phyloP scores from a whole-genome alignment of 208 protist genomes.

The Wallacemonas sp. region DNA sequence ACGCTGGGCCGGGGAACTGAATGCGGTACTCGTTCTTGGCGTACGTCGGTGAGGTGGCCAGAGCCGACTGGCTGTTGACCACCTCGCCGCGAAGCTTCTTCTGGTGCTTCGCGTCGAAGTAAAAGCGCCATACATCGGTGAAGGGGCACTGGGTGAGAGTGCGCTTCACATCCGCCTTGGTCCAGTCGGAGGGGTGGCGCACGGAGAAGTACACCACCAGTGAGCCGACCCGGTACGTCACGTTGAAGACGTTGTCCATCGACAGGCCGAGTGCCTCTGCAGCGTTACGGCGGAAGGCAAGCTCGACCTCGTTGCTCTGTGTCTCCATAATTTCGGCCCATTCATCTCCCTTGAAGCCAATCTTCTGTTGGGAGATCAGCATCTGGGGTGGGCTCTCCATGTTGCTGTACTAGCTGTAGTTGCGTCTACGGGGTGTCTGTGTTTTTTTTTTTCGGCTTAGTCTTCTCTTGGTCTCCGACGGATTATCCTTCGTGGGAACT shows the following conservation, averaged over 20 bases:
- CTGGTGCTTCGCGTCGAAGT: constrained; percentile 24
- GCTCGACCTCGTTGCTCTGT: constrained; percentile 29
- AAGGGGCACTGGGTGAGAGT: constrained; percentile 25
- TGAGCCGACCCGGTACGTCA: constrained; percentile 19
- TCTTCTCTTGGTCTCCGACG: too few species aligned
- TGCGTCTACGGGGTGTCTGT: not conserved
- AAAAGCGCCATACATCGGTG: constrained; percentile 35
- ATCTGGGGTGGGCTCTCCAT: constrained; percentile 13
- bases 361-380: constrained; percentile 39
- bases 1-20: constrained; percentile 24
- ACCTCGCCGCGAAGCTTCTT: constrained; percentile 18
- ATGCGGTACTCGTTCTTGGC: constrained; percentile 21
- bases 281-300: constrained; percentile 30
- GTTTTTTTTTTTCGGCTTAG: too few species aligned
- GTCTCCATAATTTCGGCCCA: constrained; percentile 30
- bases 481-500: too few species aligned
- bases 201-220: constrained; percentile 47
- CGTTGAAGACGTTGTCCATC: constrained; percentile 37
- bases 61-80: constrained; percentile 14
- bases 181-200: constrained; percentile 27
- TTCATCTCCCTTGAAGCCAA: constrained; percentile 54
- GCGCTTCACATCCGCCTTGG: constrained; percentile 27
- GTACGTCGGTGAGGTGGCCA: not conserved
- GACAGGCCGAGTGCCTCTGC: constrained; percentile 31
- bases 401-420: not conserved